Base-by-base conservation (phyloP, 805 yeast species). In the Yamadazyma tumulicola region DNA sequence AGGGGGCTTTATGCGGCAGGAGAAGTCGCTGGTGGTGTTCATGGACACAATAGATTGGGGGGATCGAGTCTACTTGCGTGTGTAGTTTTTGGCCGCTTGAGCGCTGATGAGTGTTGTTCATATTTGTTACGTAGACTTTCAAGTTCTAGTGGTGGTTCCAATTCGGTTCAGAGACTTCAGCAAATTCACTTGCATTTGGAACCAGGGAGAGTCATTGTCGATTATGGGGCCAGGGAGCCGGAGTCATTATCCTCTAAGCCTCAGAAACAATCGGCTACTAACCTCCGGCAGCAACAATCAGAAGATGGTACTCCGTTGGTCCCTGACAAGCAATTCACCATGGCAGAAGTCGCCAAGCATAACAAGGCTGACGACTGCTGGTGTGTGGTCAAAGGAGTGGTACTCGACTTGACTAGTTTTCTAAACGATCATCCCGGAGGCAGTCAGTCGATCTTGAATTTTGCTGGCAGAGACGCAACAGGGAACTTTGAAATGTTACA, bases 11-110 rank as follows among this genome's bases (percentile, higher is more conserved):
- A 64, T 51, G 85, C 85, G 0, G 75, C 74, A 14, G 87, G 86
- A 10, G 86, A 80, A 51, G 72, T 76, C 14, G 72, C 80, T 31
- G 85, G 85, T 13, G 86, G 85, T 27, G 73, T 79, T 4, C 85
- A 79, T 49, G 86, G 86, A 8, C 69, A 63, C 11, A 76, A 77
- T 46, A 67, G 85, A 53, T 54, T 80, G 18, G 79, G 77, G 19
- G 84, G 83, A 1, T 69, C 78, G 9, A 68, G 77, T 29, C 57
- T 78, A 26, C 55, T 77, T 20, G 79, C 74, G 45, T 76, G 82
- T 61, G 81, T 75, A 6, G 82, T 77, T 0, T 78, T 72, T 52
- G 73, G 73, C 5, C 51, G 68, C 33, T 46, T 67, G 23, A 66
- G 72, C 4, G 73, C 69, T 12, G 70, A 66, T 42, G 54, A 60